Conservation (phyloP, 2,329 filamentous ascomycete species). For the Dactylellina sp. region DNA sequence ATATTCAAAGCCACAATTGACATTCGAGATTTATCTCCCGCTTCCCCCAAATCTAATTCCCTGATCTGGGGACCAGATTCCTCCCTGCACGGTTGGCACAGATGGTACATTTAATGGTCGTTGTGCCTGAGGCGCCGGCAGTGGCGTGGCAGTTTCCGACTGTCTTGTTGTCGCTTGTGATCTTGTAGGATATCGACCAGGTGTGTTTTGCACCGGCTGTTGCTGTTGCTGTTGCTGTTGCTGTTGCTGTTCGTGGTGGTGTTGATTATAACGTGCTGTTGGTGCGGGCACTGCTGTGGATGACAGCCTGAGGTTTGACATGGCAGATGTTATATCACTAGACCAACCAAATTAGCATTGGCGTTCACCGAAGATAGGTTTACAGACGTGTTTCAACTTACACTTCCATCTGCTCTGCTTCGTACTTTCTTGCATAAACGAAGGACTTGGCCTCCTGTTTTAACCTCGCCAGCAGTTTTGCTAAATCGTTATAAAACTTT, state of each 20-base stretch:
- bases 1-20: no score
- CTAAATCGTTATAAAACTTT: conserved; percentile 97
- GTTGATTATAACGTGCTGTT: conserved; percentile 39
- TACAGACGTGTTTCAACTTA: conserved; percentile 64
- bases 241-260: conserved; percentile 59
- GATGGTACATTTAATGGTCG: conserved; percentile 61
- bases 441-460: conserved; percentile 83
- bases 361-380: neutral
- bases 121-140: conserved; percentile 69
- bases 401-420: conserved; percentile 82
- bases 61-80: conserved; percentile 82
- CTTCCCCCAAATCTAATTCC: conserved; percentile 77
- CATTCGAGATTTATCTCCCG: conserved; percentile 38
- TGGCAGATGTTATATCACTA: conserved; percentile 20
- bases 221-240: conserved; percentile 63
- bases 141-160: conserved; percentile 68
- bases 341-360: conserved; percentile 47
- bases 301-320: conserved; percentile 38
- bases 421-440: conserved; percentile 81
- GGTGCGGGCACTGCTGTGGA: conserved; percentile 40
- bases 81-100: conserved; percentile 66
- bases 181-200: conserved; percentile 68
- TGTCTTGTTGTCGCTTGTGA: conserved; percentile 68
- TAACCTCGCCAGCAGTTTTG: conserved; percentile 85
- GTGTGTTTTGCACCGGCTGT: conserved; percentile 64